Evolutionary conservation across 371 early-diverging fungal species (phyloP).

Genomic region (Phascolomyces articulosus): DNA sequence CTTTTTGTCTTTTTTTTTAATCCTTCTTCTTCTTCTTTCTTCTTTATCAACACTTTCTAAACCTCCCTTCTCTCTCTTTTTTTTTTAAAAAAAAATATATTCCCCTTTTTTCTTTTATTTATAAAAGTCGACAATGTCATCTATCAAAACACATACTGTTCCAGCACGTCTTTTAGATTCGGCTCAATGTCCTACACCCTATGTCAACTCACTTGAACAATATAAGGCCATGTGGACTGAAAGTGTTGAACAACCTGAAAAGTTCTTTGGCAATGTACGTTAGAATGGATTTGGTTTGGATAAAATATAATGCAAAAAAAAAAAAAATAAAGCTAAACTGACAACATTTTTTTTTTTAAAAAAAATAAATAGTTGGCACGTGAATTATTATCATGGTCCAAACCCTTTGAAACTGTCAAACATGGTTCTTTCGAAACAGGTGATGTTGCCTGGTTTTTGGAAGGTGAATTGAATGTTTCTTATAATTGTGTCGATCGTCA

Average conservation of each 20-base stretch:
- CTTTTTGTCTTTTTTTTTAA: no score
- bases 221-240: constrained; percentile 80
- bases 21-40: background rate
- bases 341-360: background rate
- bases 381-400: constrained; percentile 76
- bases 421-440: constrained; percentile 72
- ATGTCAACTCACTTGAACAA: constrained; percentile 74
- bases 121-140: background rate
- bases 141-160: constrained; percentile 43
- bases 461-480: constrained; percentile 92
- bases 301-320: background rate
- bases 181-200: constrained; percentile 61
- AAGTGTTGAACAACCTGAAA: constrained; percentile 73
- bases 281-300: background rate
- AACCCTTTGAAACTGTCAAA: constrained; percentile 74
- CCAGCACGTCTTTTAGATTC: constrained; percentile 59
- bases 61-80: constrained; percentile 7
- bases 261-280: constrained; percentile 27
- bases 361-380: constrained; percentile 64
- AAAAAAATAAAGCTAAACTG: background rate
- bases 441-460: constrained; percentile 92
- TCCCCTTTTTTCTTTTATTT: no score
- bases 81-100: no score
- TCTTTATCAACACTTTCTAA: background rate
- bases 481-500: constrained; percentile 98